Conservation (phyloP, 176 grass and related monocot genomes). For the Musa troglodytarum region DNA sequence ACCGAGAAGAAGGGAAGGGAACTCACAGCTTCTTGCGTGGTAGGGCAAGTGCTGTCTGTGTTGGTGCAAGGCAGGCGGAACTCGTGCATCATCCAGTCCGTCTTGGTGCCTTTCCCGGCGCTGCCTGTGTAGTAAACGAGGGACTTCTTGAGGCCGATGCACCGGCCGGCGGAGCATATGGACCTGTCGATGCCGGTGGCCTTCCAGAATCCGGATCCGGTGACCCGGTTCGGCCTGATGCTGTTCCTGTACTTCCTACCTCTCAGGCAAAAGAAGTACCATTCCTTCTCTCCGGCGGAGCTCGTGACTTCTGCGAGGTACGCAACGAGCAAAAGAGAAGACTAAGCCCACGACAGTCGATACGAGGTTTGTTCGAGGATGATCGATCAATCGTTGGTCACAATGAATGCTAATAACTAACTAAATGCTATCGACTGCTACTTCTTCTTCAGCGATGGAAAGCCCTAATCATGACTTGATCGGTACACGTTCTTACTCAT, state of each 20-base stretch:
- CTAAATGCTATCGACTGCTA: not conserved
- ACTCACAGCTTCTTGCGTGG: too few species aligned
- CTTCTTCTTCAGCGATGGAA: not conserved
- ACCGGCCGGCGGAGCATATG: not conserved
- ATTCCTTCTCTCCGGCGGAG: constrained; percentile 5
- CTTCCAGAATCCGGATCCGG: constrained; percentile 7
- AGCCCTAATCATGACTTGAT: not conserved
- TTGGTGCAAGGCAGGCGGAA: not conserved
- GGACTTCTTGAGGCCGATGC: constrained; percentile 16
- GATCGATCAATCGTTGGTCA: too few species aligned
- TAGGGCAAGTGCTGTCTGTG: too few species aligned
- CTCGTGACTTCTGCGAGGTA: not conserved
- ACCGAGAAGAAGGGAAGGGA: too few species aligned
- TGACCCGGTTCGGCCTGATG: constrained; percentile 4
- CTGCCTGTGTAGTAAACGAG: constrained; percentile 15
- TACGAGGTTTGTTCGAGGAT: too few species aligned
- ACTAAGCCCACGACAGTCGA: too few species aligned
- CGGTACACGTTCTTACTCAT: not conserved
- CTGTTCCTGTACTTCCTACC: constrained; percentile 15
- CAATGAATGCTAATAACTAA: too few species aligned
- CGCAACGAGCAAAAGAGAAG: too few species aligned
- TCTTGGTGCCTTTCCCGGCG: constrained; percentile 10
- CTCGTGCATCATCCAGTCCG: constrained; percentile 22
- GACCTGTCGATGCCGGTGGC: constrained; percentile 9
- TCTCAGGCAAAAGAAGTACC: constrained; percentile 12